Conservation (phyloP, 768 basidiomycete species). For the Trametes meyenii region DNA sequence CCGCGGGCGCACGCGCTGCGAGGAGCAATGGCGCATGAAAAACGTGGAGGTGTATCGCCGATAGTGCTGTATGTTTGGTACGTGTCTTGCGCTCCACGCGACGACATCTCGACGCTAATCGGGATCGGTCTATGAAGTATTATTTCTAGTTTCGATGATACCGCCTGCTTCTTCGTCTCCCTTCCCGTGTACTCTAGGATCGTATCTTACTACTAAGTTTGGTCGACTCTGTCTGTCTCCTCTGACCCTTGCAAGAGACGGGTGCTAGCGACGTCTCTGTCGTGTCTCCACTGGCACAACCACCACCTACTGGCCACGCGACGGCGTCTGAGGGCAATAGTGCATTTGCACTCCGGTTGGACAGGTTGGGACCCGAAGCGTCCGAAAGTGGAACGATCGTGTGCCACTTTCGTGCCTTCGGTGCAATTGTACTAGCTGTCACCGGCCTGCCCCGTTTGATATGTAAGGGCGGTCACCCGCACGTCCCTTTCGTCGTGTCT, state of each 20-base stretch:
- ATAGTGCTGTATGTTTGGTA: background rate
- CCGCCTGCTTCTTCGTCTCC: background rate
- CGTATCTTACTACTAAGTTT: background rate
- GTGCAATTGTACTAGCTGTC: background rate
- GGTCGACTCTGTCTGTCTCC: background rate
- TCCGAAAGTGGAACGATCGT: conserved; percentile 10
- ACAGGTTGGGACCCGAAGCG: background rate
- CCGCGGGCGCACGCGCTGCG: conserved; percentile 30
- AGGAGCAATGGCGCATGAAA: conserved; percentile 26
- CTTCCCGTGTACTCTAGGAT: background rate
- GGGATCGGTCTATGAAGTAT: background rate
- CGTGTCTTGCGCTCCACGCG: background rate
- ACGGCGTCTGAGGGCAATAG: background rate
- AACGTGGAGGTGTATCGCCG: background rate
- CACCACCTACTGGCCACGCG: background rate
- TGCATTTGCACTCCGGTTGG: background rate
- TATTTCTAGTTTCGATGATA: background rate
- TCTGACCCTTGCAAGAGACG: background rate
- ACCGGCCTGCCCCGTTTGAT: background rate
- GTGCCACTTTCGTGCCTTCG: background rate
- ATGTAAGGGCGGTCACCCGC: background rate
- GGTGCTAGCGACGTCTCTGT: background rate
- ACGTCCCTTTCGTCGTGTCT: background rate
- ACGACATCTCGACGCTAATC: background rate
- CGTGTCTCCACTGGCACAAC: too few relatives aligned